Evolutionary conservation across 768 basidiomycete species (phyloP).

Genomic region (Russula virescens): DNA sequence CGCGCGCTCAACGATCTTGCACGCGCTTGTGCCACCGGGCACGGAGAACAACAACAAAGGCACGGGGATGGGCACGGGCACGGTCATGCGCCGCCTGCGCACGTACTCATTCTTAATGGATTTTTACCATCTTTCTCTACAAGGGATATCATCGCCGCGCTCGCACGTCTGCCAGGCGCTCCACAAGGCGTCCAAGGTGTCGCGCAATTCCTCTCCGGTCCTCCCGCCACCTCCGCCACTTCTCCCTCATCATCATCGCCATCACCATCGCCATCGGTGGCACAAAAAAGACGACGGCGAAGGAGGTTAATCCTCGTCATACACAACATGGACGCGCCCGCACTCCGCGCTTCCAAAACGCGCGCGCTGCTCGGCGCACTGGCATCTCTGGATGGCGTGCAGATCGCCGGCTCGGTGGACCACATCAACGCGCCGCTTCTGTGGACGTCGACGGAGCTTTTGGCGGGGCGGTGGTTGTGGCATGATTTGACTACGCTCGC

Average conservation of each 20-base stretch:
- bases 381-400: conserved; percentile 68
- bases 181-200: conserved; percentile 54
- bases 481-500: conserved; percentile 86
- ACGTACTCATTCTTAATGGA: conserved; percentile 74
- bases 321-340: conserved; percentile 82
- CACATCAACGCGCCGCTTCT: conserved; percentile 76
- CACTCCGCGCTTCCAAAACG: conserved; percentile 58
- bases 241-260: background rate
- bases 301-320: conserved; percentile 69
- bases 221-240: background rate
- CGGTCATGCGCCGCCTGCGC: conserved; percentile 35
- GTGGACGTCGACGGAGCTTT: conserved; percentile 68
- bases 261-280: background rate
- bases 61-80: too few relatives aligned
- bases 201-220: conserved; percentile 51
- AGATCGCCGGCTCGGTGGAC: conserved; percentile 81
- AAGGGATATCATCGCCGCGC: conserved; percentile 42
- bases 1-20: conserved; percentile 71
- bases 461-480: conserved; percentile 62
- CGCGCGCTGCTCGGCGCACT: conserved; percentile 66
- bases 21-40: conserved; percentile 33
- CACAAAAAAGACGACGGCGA: background rate
- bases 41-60: too few relatives aligned
- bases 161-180: conserved; percentile 32
- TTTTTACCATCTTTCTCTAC: conserved; percentile 64